Evolutionary conservation across 2,329 filamentous ascomycete species (phyloP).

Genomic region (Aspergillus costaricaensis): DNA sequence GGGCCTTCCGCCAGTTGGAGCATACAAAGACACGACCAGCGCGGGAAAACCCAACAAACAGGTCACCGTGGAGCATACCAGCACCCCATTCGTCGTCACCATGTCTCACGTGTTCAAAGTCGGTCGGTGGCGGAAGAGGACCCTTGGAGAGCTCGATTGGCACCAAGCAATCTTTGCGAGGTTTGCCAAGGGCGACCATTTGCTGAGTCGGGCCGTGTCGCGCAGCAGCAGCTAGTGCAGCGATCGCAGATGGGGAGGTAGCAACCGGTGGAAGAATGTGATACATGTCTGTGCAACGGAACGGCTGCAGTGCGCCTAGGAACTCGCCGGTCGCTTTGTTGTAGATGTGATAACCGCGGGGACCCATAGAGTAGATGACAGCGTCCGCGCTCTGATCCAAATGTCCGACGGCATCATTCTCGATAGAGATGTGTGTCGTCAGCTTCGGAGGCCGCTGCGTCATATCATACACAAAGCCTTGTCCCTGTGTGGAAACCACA

Average conservation of each 20-base stretch:
- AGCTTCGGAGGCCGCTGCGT: slow-evolving; percentile 35
- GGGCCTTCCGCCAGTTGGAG: slow-evolving; percentile 45
- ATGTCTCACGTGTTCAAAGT: slow-evolving; percentile 29
- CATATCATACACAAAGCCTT: slow-evolving; percentile 52
- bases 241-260: slow-evolving; percentile 17
- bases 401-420: slow-evolving; percentile 47
- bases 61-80: slow-evolving; percentile 45
- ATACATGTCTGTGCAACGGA: slow-evolving; percentile 33
- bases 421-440: slow-evolving; percentile 42
- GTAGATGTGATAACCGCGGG: slow-evolving; percentile 46
- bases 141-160: slow-evolving; percentile 32
- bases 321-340: slow-evolving; percentile 43
- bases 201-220: slow-evolving; percentile 26
- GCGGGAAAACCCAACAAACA: slow-evolving; percentile 49
- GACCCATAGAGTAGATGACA: slow-evolving; percentile 50
- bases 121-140: slow-evolving; percentile 25
- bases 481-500: slow-evolving; percentile 48
- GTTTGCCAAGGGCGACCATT: slow-evolving; percentile 19
- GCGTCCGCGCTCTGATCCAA: slow-evolving; percentile 45
- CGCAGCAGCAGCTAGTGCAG: slow-evolving; percentile 23
- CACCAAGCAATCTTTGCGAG: slow-evolving; percentile 28
- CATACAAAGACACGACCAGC: slow-evolving; percentile 49
- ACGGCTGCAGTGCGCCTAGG: slow-evolving; percentile 43
- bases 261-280: slow-evolving; percentile 37
- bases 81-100: slow-evolving; percentile 52